phyloP scores from a whole-genome alignment of 2,329 filamentous ascomycete genomes.

The Penicillium sp. region DNA sequence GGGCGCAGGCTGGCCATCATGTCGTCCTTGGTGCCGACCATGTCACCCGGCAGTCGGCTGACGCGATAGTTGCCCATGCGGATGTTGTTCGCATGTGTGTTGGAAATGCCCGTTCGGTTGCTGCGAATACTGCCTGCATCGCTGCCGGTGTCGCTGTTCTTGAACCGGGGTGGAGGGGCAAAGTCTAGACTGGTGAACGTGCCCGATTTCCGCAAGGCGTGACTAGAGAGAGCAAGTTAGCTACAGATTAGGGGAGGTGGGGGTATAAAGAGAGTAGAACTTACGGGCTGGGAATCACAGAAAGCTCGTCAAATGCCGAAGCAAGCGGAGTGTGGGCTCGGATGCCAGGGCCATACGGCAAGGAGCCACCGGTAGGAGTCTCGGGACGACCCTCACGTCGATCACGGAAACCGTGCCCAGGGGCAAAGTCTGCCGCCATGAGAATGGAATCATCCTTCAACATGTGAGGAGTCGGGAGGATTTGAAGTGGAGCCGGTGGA shows the following conservation, averaged over 20 bases:
- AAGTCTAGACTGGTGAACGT: conserved; percentile 54
- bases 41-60: conserved; percentile 77
- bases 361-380: conserved; percentile 58
- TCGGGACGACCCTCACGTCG: conserved; percentile 68
- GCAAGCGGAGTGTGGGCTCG: conserved; percentile 76
- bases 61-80: conserved; percentile 83
- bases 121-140: conserved; percentile 60
- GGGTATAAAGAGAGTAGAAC: conserved; percentile 42
- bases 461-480: conserved; percentile 82
- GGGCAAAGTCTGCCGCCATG: conserved; percentile 78
- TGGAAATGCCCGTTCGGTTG: conserved; percentile 76
- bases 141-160: conserved; percentile 44
- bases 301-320: conserved; percentile 83
- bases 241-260: neutral
- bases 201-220: conserved; percentile 52
- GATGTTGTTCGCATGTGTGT: conserved; percentile 68
- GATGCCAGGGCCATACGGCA: conserved; percentile 74
- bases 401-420: conserved; percentile 68
- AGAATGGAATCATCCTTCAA: conserved; percentile 80
- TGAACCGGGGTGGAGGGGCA: conserved; percentile 52
- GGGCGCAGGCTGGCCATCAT: conserved; percentile 62
- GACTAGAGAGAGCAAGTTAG: conserved; percentile 35
- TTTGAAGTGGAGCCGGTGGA: conserved; percentile 71
- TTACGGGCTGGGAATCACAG: conserved; percentile 86
- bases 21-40: conserved; percentile 75